Evolutionary conservation across 2,329 filamentous ascomycete genomes (phyloP).

Genomic region (Cadophora sp.): DNA sequence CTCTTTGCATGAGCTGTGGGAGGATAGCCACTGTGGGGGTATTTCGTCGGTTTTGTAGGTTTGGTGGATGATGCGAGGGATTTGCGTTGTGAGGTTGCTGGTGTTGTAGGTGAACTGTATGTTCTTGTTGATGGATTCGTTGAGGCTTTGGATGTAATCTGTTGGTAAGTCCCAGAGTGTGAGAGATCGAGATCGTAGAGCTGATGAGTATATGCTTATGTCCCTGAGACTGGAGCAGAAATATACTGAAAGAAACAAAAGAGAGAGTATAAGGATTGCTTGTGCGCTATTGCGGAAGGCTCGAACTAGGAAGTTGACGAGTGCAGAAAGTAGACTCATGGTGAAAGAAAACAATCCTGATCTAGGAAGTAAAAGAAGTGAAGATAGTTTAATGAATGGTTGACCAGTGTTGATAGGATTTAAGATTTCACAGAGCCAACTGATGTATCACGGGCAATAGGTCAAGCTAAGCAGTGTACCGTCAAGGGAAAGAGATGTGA

Average conservation of each 20-base stretch:
- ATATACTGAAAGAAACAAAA: background rate
- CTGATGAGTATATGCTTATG: background rate
- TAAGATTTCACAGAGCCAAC: no score
- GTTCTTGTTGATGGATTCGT: background rate
- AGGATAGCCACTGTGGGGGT: conserved; percentile 62
- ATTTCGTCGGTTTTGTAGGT: conserved; percentile 74
- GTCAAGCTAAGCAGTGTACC: no score
- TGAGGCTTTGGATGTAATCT: background rate
- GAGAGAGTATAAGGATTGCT: background rate
- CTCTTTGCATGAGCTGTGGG: conserved; percentile 14
- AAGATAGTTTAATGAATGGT: background rate
- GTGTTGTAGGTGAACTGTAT: background rate
- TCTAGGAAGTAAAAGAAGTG: background rate
- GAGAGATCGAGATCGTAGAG: background rate
- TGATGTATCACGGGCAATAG: no score
- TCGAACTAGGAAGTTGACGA: background rate
- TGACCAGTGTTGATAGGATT: no score
- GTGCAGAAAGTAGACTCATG: background rate
- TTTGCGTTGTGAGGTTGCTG: conserved; percentile 48
- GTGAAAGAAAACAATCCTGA: background rate
- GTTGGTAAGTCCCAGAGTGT: background rate
- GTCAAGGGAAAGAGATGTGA: no score
- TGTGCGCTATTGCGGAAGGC: background rate
- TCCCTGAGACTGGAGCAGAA: background rate
- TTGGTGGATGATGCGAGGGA: conserved; percentile 78